Conservation (phyloP, 1,139 yeast species). For the Nematodospora anomalae region DNA sequence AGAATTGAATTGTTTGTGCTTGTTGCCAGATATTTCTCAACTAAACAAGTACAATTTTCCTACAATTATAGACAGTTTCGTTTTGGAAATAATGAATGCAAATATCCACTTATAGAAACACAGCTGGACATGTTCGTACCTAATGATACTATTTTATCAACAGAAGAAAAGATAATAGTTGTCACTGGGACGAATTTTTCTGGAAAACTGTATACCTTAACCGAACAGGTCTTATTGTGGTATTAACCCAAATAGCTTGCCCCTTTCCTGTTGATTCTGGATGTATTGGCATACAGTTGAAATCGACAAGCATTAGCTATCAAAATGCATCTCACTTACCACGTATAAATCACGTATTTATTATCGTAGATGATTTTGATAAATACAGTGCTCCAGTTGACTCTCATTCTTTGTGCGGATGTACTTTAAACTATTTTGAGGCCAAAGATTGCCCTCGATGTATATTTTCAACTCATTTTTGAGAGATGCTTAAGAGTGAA, state of each 20-base stretch:
- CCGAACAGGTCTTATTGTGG: conserved; percentile 44
- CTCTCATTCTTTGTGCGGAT: conserved; percentile 46
- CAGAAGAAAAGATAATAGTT: conserved; percentile 19
- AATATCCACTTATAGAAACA: conserved; percentile 45
- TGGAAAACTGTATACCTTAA: conserved; percentile 48
- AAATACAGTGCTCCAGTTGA: conserved; percentile 49
- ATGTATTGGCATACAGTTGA: conserved; percentile 47
- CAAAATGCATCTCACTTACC: conserved; percentile 35
- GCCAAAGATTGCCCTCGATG: conserved; percentile 27
- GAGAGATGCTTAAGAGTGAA: conserved; percentile 31
- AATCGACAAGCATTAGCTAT: conserved; percentile 44
- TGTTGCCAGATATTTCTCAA: conserved; percentile 35
- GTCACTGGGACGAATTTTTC: conserved; percentile 55
- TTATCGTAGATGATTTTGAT: conserved; percentile 53
- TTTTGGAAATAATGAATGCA: conserved; percentile 25
- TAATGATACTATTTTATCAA: conserved; percentile 28
- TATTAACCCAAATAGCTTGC: conserved; percentile 49
- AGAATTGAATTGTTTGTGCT: conserved; percentile 37
- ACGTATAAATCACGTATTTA: conserved; percentile 36
- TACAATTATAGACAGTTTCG: conserved; percentile 23
- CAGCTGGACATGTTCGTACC: conserved; percentile 33
- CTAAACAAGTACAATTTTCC: conserved; percentile 36
- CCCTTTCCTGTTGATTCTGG: conserved; percentile 48
- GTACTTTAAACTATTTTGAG: conserved; percentile 28
- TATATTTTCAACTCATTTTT: conserved; percentile 45